Base-by-base conservation (phyloP, 2,329 filamentous ascomycete species). In the Trichoderma simmonsii region DNA sequence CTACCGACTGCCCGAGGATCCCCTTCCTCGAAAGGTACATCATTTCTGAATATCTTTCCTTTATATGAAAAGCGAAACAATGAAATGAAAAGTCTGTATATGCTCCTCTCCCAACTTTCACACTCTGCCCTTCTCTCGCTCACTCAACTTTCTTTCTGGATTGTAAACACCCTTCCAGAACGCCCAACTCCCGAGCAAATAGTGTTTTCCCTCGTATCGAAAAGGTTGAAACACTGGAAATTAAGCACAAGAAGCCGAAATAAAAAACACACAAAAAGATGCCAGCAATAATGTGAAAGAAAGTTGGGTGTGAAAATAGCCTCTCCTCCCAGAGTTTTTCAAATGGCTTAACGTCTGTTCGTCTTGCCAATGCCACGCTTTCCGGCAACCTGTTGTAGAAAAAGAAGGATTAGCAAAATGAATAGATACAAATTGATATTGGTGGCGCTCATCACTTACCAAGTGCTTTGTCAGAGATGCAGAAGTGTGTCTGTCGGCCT, bases 291-390 rank as follows among this genome's bases (percentile, higher is more conserved):
- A 48, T 62, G n/a, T 70, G 57, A 36, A 34, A 54, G 15, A 61
- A 70, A 70, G 26, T 51, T 24, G 70, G 71, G 60, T 36, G 36
- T 14, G 28, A 57, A 43, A 43, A 30, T 24, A 54, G 11, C 43
- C n/a, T 21, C 15, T n/a, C 39, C 39, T n/a, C 48, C 48, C 48
- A 54, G 24, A 24, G 21, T 3, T 24, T 54, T 54, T 54, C 48
- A 54, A 54, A 24, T 48, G 15, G 56, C 57, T 86, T 86, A 93
- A 81, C 91, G 89, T 76, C 91, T 89, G 78, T 89, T 85, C 72
- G 93, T 95, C 87, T 96, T 97, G 83, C 96, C 95, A 80, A 97
- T 95, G 75, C 93, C 92, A 82, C 96, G 92, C 88, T 98, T 99
- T 78, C 96, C 96, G 73, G 92, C 87, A 81, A 93, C 90, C 93